These are phyloP conservation scores for Actinomortierella wolfii DNA, from an alignment of 371 early-diverging fungal species.

Conservation along the genomic window DNA sequence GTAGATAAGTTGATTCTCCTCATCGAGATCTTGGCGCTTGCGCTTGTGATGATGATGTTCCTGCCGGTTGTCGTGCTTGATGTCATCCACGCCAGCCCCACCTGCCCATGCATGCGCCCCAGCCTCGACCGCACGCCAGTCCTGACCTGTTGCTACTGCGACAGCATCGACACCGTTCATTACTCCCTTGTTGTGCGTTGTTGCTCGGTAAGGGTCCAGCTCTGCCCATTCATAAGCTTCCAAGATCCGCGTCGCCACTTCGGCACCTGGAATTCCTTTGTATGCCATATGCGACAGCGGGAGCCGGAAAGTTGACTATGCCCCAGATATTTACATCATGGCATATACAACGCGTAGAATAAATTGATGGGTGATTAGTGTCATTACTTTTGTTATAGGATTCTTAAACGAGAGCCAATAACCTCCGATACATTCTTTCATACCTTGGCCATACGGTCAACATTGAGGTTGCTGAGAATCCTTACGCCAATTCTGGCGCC, in stretches of 20 bases:
- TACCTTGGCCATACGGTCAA: conserved; percentile 64
- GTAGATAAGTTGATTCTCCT: conserved; percentile 1
- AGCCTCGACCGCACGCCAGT: conserved; percentile 78
- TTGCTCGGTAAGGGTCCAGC: conserved; percentile 68
- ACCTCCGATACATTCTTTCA: conserved; percentile 1
- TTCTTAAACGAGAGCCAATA: not conserved
- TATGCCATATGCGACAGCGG: conserved; percentile 60
- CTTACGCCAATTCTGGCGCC: conserved; percentile 60
- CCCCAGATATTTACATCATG: not conserved
- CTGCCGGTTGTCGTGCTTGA: not conserved
- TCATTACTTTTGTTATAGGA: not conserved
- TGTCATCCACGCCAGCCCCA: conserved; percentile 33
- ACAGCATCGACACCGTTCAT: conserved; percentile 80
- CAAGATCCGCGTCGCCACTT: conserved; percentile 60
- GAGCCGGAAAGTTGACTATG: conserved; percentile 59
- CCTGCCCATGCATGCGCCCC: conserved; percentile 68
- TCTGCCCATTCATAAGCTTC: conserved; percentile 71
- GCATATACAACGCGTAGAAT: not conserved
- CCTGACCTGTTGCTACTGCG: conserved; percentile 74
- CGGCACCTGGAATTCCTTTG: conserved; percentile 57
- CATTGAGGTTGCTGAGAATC: conserved; percentile 65
- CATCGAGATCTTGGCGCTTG: conserved; percentile 12
- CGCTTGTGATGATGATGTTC: not conserved
- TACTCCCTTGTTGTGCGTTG: conserved; percentile 78
- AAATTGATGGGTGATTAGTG: not conserved